A percentile compares a stretch with the other conserved stretches of the same genome.
Conservation (phyloP, 805 yeast genomes). For the Myxozyma neotropica region DNA sequence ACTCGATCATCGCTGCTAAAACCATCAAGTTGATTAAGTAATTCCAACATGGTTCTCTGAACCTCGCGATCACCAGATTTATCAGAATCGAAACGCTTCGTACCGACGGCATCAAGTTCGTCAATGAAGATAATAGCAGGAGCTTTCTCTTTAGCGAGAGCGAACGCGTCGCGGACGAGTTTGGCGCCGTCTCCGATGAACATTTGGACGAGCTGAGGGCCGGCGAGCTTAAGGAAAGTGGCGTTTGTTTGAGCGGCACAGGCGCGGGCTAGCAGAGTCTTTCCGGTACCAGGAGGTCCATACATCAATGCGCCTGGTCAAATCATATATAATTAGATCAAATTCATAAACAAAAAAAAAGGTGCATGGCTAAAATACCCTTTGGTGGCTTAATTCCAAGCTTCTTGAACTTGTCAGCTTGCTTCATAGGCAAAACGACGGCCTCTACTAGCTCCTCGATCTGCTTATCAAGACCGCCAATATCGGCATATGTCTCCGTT, state of each 20-base stretch:
- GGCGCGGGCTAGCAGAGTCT: conserved; percentile 94
- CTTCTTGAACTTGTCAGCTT: conserved; percentile 91
- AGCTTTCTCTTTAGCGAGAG: conserved; percentile 95
- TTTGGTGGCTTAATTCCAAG: conserved; percentile 97
- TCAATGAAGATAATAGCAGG: conserved; percentile 98
- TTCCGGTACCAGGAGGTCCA: conserved; percentile 99
- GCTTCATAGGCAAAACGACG: conserved; percentile 97
- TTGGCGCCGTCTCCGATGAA: conserved; percentile 99
- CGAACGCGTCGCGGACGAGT: conserved; percentile 95
- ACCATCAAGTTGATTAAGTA: conserved; percentile 96
- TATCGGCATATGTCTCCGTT: conserved; percentile 93
- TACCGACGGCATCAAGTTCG: conserved; percentile 98
- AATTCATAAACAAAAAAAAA: neutral
- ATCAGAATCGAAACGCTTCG: conserved; percentile 95
- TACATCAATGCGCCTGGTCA: conserved; percentile 74
- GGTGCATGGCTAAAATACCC: conserved; percentile 49
- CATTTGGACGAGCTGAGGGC: conserved; percentile 98
- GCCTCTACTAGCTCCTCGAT: conserved; percentile 98
- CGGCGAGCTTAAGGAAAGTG: conserved; percentile 92
- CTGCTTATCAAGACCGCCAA: conserved; percentile 97
- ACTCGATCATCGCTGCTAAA: conserved; percentile 97
- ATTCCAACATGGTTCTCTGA: conserved; percentile 98
- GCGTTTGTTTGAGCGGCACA: conserved; percentile 99
- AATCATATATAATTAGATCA: neutral
- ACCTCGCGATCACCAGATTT: conserved; percentile 98